phyloP scores from a whole-genome alignment of 2,329 filamentous ascomycete genomes.

The Claviceps sp. region DNA sequence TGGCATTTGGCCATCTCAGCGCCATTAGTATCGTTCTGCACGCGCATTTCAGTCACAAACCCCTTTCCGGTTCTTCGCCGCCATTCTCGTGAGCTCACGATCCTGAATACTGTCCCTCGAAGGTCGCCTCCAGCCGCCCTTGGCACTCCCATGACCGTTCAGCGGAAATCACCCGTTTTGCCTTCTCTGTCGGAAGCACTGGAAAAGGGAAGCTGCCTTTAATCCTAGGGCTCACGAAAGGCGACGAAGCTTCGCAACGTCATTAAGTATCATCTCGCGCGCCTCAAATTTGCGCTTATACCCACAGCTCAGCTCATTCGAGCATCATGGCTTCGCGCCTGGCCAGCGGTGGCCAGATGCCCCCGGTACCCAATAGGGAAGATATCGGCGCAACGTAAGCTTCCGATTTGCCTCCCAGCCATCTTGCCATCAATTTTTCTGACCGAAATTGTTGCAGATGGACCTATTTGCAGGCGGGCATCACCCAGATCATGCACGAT shows the following conservation, averaged over 20 bases:
- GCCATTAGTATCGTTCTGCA: neutral
- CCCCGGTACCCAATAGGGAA: conserved; percentile 46
- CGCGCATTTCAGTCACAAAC: neutral
- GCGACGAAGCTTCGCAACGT: neutral
- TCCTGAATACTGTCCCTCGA: neutral
- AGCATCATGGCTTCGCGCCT: conserved; percentile 21
- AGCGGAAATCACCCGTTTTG: neutral
- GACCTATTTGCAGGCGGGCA: conserved; percentile 76
- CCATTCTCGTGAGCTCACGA: neutral
- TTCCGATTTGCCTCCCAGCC: neutral
- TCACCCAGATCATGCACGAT: conserved; percentile 87
- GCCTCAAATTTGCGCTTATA: neutral
- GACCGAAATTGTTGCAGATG: conserved; percentile 44
- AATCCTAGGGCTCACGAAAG: no score
- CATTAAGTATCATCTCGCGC: conserved; percentile 3
- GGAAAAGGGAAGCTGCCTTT: neutral
- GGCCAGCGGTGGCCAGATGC: conserved; percentile 31
- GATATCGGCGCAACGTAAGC: conserved; percentile 41
- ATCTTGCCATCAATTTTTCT: conserved; percentile 8
- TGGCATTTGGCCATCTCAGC: neutral
- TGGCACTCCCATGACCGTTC: neutral
- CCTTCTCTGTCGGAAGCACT: neutral
- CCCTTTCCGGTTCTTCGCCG: neutral
- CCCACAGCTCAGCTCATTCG: neutral
- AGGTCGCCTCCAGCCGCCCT: neutral